Conservation (phyloP, 805 yeast species). For the Pichia eremophila region DNA sequence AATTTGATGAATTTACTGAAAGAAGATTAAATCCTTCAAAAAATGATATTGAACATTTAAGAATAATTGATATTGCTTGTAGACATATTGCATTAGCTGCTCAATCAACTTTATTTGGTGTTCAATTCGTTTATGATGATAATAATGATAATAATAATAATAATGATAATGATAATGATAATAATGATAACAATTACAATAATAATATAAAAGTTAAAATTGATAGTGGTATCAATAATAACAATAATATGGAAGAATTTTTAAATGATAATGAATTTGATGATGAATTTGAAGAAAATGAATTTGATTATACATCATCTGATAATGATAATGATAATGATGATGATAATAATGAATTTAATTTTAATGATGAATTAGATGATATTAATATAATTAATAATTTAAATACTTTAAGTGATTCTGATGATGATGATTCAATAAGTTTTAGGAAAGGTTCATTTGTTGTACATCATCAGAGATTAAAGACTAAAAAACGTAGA, state of each 20-base stretch:
- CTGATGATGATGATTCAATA: not conserved
- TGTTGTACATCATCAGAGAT: conserved; percentile 9
- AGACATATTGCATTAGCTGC: conserved; percentile 80
- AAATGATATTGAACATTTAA: conserved; percentile 59
- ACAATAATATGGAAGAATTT: not conserved
- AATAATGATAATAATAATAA: not conserved
- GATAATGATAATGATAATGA: not conserved
- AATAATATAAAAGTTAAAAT: not conserved
- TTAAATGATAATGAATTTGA: not conserved
- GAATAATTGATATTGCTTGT: conserved; percentile 68
- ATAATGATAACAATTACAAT: not conserved
- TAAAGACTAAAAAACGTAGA: conserved; percentile 46
- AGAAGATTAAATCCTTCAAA: conserved; percentile 31
- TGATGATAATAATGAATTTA: not conserved
- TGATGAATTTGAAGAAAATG: not conserved
- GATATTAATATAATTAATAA: not conserved
- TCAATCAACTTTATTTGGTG: conserved; percentile 15
- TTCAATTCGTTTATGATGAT: conserved; percentile 1
- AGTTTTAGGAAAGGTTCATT: conserved; percentile 4
- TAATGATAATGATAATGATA: not conserved
- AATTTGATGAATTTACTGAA: not conserved
- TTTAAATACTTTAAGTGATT: not conserved
- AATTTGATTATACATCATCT: not conserved
- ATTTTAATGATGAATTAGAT: not conserved
- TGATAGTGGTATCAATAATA: not conserved